Base-by-base conservation (phyloP, 495 filamentous ascomycete species). In the Neurospora sp. region DNA sequence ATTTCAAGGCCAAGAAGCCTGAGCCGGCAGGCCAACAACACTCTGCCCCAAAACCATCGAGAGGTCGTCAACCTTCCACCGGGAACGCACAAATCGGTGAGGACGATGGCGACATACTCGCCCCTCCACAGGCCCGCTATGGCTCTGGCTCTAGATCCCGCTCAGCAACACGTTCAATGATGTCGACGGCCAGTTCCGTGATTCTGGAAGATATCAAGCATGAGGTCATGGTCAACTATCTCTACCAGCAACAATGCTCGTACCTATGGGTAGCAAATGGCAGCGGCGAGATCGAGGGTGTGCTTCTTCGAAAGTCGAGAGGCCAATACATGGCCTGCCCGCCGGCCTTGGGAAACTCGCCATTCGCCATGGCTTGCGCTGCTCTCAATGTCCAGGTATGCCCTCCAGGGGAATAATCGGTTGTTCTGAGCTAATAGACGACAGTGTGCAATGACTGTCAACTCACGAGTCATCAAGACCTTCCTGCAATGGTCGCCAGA, bases 201-300 rank as follows among this genome's bases (percentile, higher is more conserved):
- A 87, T 91, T 71, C 77, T 92, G 31, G 91, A 93, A 73, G 91
- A 93, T 75, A 92, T 94, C 79, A 93, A 92, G 78, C 91, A 92
- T 79, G 91, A 93, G 78, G 90, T 94, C 72, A 94, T 94, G 92
- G 91, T 91, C 49, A 93, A 92, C 78, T 93, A 91, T 76, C 84
- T 94, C 35, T 92, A 92, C 81, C 92, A 94, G 77, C 91, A 93
- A 78, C 91, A 93, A 80, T 91, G 89, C 71, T 85, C 87, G 16
- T 85, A 88, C 72, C 82, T 93, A 41, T 94, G 92, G 92, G 88
- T 93, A 12, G 88, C 87, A 40, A 89, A 92, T 75, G 87, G 86
- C 37, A 88, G 84, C 70, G 89, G 88, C 3, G 86, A 90, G 75
- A 80, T 89, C 27, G 92, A 94, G 78, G 92, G 92, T 74, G 90